A percentile compares a stretch with the other conserved stretches of the same genome.
Evolutionary conservation across 1,284 basidiomycete genomes (phyloP).

Genomic region (Fomitopsis palustris): DNA sequence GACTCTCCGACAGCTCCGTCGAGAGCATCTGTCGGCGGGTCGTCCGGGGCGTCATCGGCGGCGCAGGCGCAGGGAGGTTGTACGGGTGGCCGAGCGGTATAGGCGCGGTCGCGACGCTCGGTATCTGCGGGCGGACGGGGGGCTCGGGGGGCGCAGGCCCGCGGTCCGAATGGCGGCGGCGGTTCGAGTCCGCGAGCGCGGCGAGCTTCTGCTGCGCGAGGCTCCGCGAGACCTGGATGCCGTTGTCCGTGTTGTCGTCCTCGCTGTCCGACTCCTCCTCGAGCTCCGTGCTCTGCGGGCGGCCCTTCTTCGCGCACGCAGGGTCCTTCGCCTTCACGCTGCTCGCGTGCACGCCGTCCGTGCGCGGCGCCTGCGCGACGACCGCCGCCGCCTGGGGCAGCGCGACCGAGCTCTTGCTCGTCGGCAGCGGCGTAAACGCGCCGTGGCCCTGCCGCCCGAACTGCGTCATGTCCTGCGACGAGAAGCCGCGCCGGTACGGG

Average conservation of each 20-base stretch:
- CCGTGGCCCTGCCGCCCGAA: constrained; percentile 11
- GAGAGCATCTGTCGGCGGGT: constrained; percentile 82
- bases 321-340: constrained; percentile 25
- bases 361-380: constrained; percentile 33
- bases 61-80: constrained; percentile 63
- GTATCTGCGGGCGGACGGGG: constrained; percentile 19
- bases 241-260: constrained; percentile 42
- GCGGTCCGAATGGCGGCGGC: constrained; percentile 29
- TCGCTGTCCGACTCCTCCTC: constrained; percentile 66
- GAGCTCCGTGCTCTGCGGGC: constrained; percentile 64
- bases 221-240: constrained; percentile 53
- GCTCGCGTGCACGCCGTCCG: constrained; percentile 4
- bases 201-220: constrained; percentile 60
- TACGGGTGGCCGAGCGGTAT: constrained; percentile 69
- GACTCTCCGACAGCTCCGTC: constrained; percentile 82
- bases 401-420: constrained; percentile 65
- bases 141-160: constrained; percentile 18
- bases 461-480: constrained; percentile 44
- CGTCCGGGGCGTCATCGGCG: constrained; percentile 81
- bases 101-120: constrained; percentile 36
- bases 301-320: constrained; percentile 61
- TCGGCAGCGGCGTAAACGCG: constrained; percentile 33
- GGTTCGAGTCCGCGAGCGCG: constrained; percentile 41
- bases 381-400: constrained; percentile 60
- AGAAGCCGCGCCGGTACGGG: constrained; percentile 50